These are phyloP conservation scores for Proliferodiscus dingleyae DNA, from an alignment of 2,329 filamentous ascomycete species.

Conservation along the genomic window DNA sequence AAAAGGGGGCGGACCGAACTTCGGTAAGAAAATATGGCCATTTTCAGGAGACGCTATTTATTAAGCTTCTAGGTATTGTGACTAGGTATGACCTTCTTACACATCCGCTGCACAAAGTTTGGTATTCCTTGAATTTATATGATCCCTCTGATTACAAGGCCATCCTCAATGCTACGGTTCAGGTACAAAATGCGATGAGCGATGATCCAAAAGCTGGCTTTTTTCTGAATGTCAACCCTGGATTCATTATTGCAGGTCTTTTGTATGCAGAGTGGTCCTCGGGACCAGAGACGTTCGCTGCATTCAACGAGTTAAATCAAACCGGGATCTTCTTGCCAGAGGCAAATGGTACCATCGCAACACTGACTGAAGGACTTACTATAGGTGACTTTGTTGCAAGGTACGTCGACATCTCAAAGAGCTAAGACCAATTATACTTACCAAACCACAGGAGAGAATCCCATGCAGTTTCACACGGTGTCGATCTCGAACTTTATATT, in stretches of 20 bases:
- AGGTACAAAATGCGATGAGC: constrained; percentile 7
- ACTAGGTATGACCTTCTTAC: constrained; percentile 42
- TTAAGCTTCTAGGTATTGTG: constrained; percentile 12
- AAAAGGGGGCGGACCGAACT: constrained; percentile 33
- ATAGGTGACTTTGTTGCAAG: neutral
- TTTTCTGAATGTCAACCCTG: constrained; percentile 3
- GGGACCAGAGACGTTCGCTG: neutral
- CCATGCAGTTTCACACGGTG: neutral
- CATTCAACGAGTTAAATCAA: neutral
- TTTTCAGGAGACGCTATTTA: neutral
- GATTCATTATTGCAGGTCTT: constrained; percentile 3
- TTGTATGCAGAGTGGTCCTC: constrained; percentile 11
- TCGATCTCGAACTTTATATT: constrained; percentile 2
- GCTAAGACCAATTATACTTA: neutral
- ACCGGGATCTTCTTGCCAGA: neutral
- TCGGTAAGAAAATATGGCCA: constrained; percentile 5
- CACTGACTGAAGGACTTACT: neutral
- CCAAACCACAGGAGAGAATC: constrained; percentile 1
- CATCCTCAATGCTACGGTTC: constrained; percentile 3
- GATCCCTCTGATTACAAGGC: constrained; percentile 1
- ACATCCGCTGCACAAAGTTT: constrained; percentile 10
- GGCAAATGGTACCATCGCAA: neutral
- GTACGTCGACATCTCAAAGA: no score
- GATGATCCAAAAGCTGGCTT: constrained; percentile 8
- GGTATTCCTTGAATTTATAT: constrained; percentile 7